Evolutionary conservation across 257 asterid species (phyloP).

Genomic region (Nicotiana tabacum): DNA sequence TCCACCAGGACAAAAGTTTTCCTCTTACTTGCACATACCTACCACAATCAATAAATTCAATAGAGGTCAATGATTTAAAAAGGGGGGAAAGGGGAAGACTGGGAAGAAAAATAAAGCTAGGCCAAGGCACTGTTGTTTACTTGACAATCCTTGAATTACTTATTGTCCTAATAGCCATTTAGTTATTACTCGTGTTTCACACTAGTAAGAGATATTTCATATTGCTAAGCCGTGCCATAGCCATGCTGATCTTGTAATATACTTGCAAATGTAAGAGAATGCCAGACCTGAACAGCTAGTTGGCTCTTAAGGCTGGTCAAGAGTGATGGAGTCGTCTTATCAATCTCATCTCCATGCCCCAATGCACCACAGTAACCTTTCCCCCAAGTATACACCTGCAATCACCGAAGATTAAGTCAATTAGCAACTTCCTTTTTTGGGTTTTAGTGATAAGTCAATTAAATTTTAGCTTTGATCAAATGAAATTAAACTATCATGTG

Average conservation of each 20-base stretch:
- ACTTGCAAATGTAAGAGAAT: slow-evolving; percentile 4
- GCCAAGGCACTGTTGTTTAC: neutral
- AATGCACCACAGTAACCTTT: slow-evolving; percentile 90
- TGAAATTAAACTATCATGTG: neutral
- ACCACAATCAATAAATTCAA: neutral
- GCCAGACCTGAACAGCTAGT: slow-evolving; percentile 71
- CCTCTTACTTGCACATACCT: slow-evolving; percentile 88
- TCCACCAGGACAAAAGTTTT: slow-evolving; percentile 68
- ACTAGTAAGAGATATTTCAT: neutral
- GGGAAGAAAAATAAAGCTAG: neutral
- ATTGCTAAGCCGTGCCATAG: neutral
- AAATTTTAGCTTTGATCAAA: neutral
- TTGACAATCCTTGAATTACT: neutral
- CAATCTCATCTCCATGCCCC: slow-evolving; percentile 80
- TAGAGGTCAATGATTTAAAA: neutral
- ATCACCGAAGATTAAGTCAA: neutral
- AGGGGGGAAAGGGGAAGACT: neutral
- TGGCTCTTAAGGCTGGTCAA: slow-evolving; percentile 45
- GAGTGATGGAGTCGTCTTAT: slow-evolving; percentile 59
- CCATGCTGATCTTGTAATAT: neutral
- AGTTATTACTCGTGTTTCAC: neutral
- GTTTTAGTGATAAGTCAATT: neutral
- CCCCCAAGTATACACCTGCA: slow-evolving; percentile 85
- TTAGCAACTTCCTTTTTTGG: neutral
- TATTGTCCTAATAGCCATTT: neutral